These are phyloP conservation scores for Hypoxylon sp. DNA, from an alignment of 2,329 filamentous ascomycete species.

Conservation along the genomic window DNA sequence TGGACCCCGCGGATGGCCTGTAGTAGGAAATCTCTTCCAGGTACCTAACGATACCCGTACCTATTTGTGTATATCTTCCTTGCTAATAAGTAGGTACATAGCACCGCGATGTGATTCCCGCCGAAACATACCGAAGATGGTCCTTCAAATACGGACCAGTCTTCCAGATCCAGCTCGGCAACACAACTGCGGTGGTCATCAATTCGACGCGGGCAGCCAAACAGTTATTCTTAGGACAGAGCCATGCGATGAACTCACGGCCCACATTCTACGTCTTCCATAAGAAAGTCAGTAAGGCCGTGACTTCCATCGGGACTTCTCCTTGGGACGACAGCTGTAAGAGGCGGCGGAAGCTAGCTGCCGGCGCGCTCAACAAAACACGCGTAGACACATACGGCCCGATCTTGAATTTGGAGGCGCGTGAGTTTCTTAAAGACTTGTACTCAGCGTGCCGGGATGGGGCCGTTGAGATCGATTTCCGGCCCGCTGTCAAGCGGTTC, in stretches of 20 bases:
- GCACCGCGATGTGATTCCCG: constrained; percentile 32
- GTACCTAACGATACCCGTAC: constrained; percentile 1
- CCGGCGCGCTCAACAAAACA: constrained; percentile 74
- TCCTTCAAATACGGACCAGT: constrained; percentile 50
- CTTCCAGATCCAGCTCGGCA: constrained; percentile 55
- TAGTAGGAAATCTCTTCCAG: constrained; percentile 43
- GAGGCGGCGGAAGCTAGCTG: constrained; percentile 75
- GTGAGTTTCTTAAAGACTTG: constrained; percentile 71
- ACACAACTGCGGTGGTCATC: constrained; percentile 74
- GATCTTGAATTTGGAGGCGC: constrained; percentile 74
- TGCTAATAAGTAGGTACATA: background rate
- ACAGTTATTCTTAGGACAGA: constrained; percentile 75
- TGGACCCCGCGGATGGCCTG: constrained; percentile 39
- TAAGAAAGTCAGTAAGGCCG: constrained; percentile 67
- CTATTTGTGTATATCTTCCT: background rate
- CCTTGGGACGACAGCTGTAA: constrained; percentile 80
- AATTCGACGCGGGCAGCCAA: constrained; percentile 76
- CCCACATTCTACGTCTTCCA: constrained; percentile 75
- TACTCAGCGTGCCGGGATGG: constrained; percentile 69
- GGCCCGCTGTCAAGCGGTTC: constrained; percentile 72
- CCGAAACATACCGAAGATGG: constrained; percentile 34
- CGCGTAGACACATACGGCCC: constrained; percentile 77
- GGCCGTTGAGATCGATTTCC: constrained; percentile 69
- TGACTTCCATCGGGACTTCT: constrained; percentile 71
- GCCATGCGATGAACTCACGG: constrained; percentile 74